phyloP scores from a whole-genome alignment of 1,284 basidiomycete species.

The Vanrija sp. region DNA sequence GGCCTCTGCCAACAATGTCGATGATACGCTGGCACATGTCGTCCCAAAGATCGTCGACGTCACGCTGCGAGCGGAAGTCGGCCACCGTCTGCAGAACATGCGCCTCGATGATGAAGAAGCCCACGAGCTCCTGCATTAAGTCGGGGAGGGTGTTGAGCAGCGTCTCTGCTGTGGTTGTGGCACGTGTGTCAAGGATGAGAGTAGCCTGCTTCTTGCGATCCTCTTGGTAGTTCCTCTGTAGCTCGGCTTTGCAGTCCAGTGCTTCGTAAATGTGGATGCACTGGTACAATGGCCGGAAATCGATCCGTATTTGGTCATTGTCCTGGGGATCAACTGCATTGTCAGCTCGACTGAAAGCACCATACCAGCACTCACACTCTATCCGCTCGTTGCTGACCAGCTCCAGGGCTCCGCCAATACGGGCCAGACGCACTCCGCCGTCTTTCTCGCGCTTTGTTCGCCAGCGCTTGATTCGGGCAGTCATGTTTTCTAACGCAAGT shows the following conservation, averaged over 20 bases:
- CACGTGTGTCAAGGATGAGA: slow-evolving; percentile 72
- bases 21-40: slow-evolving; percentile 75
- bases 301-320: slow-evolving; percentile 80
- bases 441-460: slow-evolving; percentile 66
- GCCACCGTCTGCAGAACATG: slow-evolving; percentile 83
- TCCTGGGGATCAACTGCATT: slow-evolving; percentile 78
- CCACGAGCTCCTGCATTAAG: slow-evolving; percentile 90
- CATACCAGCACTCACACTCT: slow-evolving; percentile 64
- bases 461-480: slow-evolving; percentile 79
- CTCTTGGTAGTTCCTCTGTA: slow-evolving; percentile 89
- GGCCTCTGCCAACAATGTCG: slow-evolving; percentile 66
- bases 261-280: slow-evolving; percentile 97
- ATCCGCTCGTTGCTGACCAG: slow-evolving; percentile 88
- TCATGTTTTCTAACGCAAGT: slow-evolving; percentile 88
- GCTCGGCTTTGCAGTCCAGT: slow-evolving; percentile 79
- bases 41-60: slow-evolving; percentile 97
- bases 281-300: slow-evolving; percentile 93
- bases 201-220: slow-evolving; percentile 98
- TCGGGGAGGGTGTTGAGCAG: slow-evolving; percentile 53
- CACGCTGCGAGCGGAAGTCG: slow-evolving; percentile 75
- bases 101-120: slow-evolving; percentile 95
- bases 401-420: slow-evolving; percentile 93
- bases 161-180: slow-evolving; percentile 47
- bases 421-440: slow-evolving; percentile 58
- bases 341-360: neutral